A percentile compares a stretch with the other conserved stretches of the same genome.
phyloP scores from a whole-genome alignment of 345 rosid genomes.

The Gossypium anomalum region DNA sequence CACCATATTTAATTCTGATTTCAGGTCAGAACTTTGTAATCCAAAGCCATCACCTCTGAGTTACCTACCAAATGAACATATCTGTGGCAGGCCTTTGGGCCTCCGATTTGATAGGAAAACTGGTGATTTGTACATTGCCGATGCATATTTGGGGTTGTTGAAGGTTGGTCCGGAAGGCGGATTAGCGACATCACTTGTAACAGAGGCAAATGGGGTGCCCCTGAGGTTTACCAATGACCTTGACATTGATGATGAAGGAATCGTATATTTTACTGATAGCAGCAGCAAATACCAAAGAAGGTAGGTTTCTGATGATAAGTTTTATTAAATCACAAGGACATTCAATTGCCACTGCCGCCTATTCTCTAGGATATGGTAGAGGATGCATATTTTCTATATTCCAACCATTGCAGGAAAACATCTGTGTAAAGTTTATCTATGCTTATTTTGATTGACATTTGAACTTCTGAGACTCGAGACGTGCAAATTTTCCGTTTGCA shows the following conservation, averaged over 20 bases:
- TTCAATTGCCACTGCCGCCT: neutral
- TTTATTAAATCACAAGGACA: neutral
- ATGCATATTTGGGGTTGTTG: conserved; percentile 86
- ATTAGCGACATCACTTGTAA: conserved; percentile 59
- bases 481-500: neutral
- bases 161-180: conserved; percentile 95
- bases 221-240: conserved; percentile 81
- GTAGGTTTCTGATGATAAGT: conserved; percentile 26
- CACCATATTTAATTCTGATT: conserved; percentile 11
- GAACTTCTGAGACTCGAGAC: neutral
- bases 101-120: conserved; percentile 74
- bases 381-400: neutral
- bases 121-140: conserved; percentile 87
- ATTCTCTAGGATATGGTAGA: neutral
- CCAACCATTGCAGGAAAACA: neutral
- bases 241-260: conserved; percentile 84
- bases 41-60: conserved; percentile 53
- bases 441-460: neutral
- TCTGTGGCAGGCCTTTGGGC: conserved; percentile 93
- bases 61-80: conserved; percentile 79
- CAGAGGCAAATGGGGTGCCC: conserved; percentile 78
- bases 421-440: neutral
- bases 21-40: conserved; percentile 69
- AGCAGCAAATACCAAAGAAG: conserved; percentile 73
- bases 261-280: conserved; percentile 88